Evolutionary conservation across 805 yeast genomes (phyloP), one percentile per base, ranked within the genome.

Genomic region (Saccharomycopsis capsularis): DNA sequence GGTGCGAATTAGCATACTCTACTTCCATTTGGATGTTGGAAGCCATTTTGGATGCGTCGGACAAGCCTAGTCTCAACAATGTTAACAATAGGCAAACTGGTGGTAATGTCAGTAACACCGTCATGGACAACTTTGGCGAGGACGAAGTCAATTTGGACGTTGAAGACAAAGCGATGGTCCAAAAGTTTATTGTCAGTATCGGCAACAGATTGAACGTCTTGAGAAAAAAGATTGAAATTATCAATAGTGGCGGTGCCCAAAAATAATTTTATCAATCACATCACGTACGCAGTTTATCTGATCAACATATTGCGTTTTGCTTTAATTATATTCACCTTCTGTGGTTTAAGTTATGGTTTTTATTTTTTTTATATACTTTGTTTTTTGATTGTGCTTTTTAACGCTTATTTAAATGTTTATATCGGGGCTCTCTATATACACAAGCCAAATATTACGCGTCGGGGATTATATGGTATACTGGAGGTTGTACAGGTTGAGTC

Each of bases 11-110:
- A 51, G 85, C 91, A 6, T 91, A 91, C 63, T 86, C 95, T 3
- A 87, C 96, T 0, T 82, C 96, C 0, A 78, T 91, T 46, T 91
- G 97, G 97, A 88, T 91, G 96, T 69, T 91, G 59, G 95, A 88
- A 61, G 88, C 96, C 1, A 68, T 91, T 24, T 65, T 89, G 47
- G 91, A 84, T 51, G 64, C 67, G 32, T 69, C 65, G 27, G 60
- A 56, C 6, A 34, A 27, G 24, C 32, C 24, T 2, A 6, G 21
- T 11, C 19, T n/a, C n/a, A 13, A 22, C 15, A 19, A 38, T 39
- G 35, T 24, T 27, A 22, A 22, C 29, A 42, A n/a, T 34, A 29
- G 11, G 16, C 25, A 25, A 25, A 15, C 23, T 11, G 13, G 24
- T 7, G 18, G 29, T 21, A 42, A 37, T 18, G n/a, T 44, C 37